Base-by-base conservation (phyloP, 2,329 filamentous ascomycete genomes). In the Monilinia fructicola region DNA sequence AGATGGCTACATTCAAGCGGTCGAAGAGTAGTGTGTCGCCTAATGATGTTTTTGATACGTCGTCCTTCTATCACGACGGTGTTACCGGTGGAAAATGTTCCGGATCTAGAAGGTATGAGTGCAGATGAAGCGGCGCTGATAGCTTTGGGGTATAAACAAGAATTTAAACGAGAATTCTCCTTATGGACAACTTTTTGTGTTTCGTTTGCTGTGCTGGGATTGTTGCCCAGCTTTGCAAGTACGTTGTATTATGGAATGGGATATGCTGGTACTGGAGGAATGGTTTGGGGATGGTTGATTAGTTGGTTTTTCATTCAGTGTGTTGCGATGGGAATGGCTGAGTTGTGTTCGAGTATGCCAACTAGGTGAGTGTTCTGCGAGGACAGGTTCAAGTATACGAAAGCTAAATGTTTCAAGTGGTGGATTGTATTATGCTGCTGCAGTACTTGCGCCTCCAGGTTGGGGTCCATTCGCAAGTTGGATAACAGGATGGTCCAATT, bases 211-310 rank as follows among this genome's bases (percentile, higher is more conserved):
- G 88, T 92, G 14, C 79, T 92, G 65, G 90, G 90, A 1, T 76
- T 92, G 56, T 77, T 92, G 60, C 90, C 89, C 0, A 90, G 86
- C 68, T 90, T 92, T 72, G 89, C 89, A 1, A 87, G 84, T 69
- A 92, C 89, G 0, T 77, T 92, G 70, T 88, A 83, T 74, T 92
- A 91, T 81, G 89, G 89, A 70, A 85, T 87, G 81, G 83, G 83
- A 48, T 85, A 85, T 74, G 82, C 82, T 28, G 81, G 84, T 5
- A 85, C 82, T 0, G 83, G 81, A 67, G 87, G 87, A 31, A 90
- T 91, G 87, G 87, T 87, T 2, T 92, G 89, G 89, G 90, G 89
- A 6, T 92, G 90, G 89, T 78, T 91, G 38, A 81, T 92, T 55
- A 88, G 88, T 59, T 90, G 91, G 84, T 71, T 88, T 6, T 90